phyloP scores from a whole-genome alignment of 2,329 filamentous ascomycete species.

The Coniella lustricola region DNA sequence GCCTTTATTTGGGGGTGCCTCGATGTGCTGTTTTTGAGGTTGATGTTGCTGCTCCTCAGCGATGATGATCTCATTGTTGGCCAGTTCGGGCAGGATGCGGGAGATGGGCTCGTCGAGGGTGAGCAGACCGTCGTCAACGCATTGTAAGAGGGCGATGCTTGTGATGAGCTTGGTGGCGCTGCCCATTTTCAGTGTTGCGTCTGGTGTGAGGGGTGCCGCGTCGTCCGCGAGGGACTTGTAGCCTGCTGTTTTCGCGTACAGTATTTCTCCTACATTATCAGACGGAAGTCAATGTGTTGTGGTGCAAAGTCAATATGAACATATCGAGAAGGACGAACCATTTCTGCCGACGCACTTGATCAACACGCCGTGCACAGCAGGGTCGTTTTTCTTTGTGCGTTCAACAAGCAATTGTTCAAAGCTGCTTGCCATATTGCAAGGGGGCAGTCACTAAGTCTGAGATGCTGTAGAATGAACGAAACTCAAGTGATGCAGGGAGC shows the following conservation, averaged over 20 bases:
- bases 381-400: not conserved
- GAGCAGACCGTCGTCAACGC: not conserved
- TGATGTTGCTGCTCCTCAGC: too few species aligned
- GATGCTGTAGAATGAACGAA: not conserved
- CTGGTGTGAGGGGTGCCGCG: not conserved
- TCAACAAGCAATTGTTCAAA: slow-evolving; percentile 2
- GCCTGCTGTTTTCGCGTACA: not conserved
- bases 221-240: not conserved
- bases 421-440: not conserved
- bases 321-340: not conserved
- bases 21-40: too few species aligned
- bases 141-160: slow-evolving; percentile 1
- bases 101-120: slow-evolving; percentile 2
- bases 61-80: not conserved
- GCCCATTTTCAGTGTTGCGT: not conserved
- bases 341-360: slow-evolving; percentile 4
- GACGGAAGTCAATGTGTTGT: not conserved
- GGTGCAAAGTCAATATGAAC: too few species aligned
- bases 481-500: not conserved
- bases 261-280: not conserved
- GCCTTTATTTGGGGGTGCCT: too few species aligned
- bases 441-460: not conserved
- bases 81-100: not conserved
- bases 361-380: not conserved
- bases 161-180: slow-evolving; percentile 3